Evolutionary conservation across 495 filamentous ascomycete species (phyloP), one percentile per base, ranked within the genome.

Genomic region (Penicillium chermesinum): DNA sequence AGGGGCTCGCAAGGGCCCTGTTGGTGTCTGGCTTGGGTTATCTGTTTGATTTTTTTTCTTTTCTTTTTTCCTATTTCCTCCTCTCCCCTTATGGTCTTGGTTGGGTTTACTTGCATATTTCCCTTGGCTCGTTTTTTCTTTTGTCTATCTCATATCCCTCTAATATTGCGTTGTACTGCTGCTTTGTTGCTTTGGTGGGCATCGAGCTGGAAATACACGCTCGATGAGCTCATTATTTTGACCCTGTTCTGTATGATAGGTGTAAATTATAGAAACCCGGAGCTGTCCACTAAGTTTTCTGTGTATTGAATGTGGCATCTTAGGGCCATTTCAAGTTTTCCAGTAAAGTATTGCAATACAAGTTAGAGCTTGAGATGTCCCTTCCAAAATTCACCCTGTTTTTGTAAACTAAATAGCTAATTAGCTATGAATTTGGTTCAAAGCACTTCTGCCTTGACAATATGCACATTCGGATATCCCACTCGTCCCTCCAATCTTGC

Each of bases 31-130:
- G 25, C 25, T 30, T 30, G 25, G 25, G 25, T 30, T 30, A 5
- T 30, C 10, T 10, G 4, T 30, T 30, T 30, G 5, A 5, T 30
- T 30, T 30, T 30, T 30, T 30, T 30, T 10, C 25, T 30, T 30
- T 4, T 4, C 25, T 30, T 10, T 30, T 30, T 30, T 30, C 25
- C 25, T 46, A 48, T 46, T 46, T 46, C 52, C 46, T 41, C 16
- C 53, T 49, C 46, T 55, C 52, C 55, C 55, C 55, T 52, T 58
- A 46, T 55, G 47, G 47, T 53, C 38, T 59, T 44, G 32, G 34
- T 20, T 21, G 30, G 42, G 42, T 32, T 41, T 40, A 38, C 38
- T 47, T 33, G 44, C 44, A 10, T 56, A 27, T 43, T 33, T 22
- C 18, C n/a, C 40, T 44, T 47, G 44, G 27, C 48, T 33, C 45